phyloP scores from a whole-genome alignment of 2,329 filamentous ascomycete genomes.

The Nothopassalora personata region DNA sequence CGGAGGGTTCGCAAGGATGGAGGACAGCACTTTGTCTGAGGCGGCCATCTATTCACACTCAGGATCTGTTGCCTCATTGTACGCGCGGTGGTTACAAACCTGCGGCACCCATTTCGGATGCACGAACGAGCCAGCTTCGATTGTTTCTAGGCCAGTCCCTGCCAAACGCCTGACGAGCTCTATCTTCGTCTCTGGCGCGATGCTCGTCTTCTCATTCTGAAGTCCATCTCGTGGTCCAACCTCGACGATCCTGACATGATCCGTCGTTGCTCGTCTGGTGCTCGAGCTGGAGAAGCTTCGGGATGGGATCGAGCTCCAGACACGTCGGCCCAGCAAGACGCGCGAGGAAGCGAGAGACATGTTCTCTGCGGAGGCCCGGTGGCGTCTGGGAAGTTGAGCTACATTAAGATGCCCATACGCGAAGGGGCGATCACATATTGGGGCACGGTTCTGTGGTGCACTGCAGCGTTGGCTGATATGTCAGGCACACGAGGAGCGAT shows the following conservation, averaged over 20 bases:
- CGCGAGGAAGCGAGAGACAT: constrained; percentile 3
- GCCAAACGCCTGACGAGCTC: constrained; percentile 67
- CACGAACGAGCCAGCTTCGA: constrained; percentile 79
- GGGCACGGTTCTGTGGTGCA: not conserved
- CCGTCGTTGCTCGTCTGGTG: constrained; percentile 22
- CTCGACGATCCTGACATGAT: constrained; percentile 63
- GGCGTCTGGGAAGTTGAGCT: not conserved
- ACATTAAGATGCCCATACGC: not conserved
- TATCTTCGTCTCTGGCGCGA: constrained; percentile 68
- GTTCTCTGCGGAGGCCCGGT: not conserved
- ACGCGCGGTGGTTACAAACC: constrained; percentile 37
- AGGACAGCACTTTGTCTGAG: constrained; percentile 66
- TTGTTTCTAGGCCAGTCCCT: constrained; percentile 62
- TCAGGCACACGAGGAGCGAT: not conserved
- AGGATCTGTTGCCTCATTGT: not conserved
- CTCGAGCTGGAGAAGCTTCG: constrained; percentile 26
- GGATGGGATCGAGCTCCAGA: constrained; percentile 1
- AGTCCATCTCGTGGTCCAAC: constrained; percentile 78
- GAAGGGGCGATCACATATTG: not conserved
- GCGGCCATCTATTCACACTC: constrained; percentile 62
- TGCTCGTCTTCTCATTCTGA: constrained; percentile 72
- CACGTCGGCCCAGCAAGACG: constrained; percentile 7
- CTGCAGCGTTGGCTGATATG: not conserved
- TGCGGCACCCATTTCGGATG: constrained; percentile 81
- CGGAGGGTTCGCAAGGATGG: constrained; percentile 57